A percentile compares a stretch with the other conserved stretches of the same genome.
phyloP scores from a whole-genome alignment of 805 yeast genomes.

The Saccharomycopsis vini region DNA sequence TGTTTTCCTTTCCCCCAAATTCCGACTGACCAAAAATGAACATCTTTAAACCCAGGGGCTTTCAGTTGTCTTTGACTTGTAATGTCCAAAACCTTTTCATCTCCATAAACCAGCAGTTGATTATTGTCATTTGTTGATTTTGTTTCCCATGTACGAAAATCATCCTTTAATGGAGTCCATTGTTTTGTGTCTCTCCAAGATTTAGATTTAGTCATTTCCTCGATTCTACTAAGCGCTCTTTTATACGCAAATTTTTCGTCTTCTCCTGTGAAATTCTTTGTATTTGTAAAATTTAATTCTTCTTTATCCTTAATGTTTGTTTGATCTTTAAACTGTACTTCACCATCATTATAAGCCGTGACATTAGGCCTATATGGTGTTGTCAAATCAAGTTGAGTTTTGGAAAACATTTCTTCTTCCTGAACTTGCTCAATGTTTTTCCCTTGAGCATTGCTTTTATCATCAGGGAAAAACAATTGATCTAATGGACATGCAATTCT shows the following conservation, averaged over 20 bases:
- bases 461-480: slow-evolving; percentile 55
- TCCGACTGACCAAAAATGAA: slow-evolving; percentile 66
- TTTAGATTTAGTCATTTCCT: slow-evolving; percentile 46
- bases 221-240: slow-evolving; percentile 58
- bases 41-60: slow-evolving; percentile 35
- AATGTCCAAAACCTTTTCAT: not conserved
- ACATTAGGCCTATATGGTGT: slow-evolving; percentile 66
- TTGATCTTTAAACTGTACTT: slow-evolving; percentile 26
- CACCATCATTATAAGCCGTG: slow-evolving; percentile 48
- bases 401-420: slow-evolving; percentile 63
- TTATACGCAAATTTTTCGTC: slow-evolving; percentile 69
- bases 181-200: slow-evolving; percentile 40
- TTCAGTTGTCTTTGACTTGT: not conserved
- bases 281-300: slow-evolving; percentile 35
- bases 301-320: slow-evolving; percentile 20
- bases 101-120: slow-evolving; percentile 6
- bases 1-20: slow-evolving; percentile 45
- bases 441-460: slow-evolving; percentile 8
- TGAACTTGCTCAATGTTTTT: slow-evolving; percentile 35
- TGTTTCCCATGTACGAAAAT: slow-evolving; percentile 53
- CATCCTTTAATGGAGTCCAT: slow-evolving; percentile 48
- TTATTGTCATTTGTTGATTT: slow-evolving; percentile 21
- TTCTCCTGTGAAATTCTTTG: slow-evolving; percentile 60
- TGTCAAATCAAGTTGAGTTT: slow-evolving; percentile 47
- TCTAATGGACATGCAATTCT: slow-evolving; percentile 42